A percentile compares a stretch with the other conserved stretches of the same genome.
phyloP scores from a whole-genome alignment of 768 basidiomycete species.

The Coprinellus aureogranulatus region DNA sequence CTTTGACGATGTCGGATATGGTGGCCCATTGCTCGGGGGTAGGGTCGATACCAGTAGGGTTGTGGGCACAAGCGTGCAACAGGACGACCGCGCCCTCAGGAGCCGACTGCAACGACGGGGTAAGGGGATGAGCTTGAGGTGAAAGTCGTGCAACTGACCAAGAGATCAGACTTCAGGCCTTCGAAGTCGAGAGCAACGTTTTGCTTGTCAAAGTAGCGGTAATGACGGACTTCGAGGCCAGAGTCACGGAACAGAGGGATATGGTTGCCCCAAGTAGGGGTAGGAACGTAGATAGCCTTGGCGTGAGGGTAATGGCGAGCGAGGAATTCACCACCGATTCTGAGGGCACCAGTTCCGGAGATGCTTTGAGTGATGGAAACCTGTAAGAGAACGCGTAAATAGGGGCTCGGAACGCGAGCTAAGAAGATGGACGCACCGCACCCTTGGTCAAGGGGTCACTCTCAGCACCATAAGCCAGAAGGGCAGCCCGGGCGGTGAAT shows the following conservation, averaged over 20 bases:
- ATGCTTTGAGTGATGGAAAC: constrained; percentile 89
- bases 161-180: constrained; percentile 83
- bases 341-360: constrained; percentile 95
- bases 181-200: constrained; percentile 91
- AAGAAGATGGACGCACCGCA: constrained; percentile 48
- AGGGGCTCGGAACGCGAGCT: constrained; percentile 7
- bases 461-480: constrained; percentile 88
- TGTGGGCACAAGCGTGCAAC: constrained; percentile 97
- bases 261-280: constrained; percentile 98
- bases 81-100: constrained; percentile 83
- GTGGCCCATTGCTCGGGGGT: constrained; percentile 90
- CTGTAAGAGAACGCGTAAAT: constrained; percentile 34
- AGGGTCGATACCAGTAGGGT: constrained; percentile 97
- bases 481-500: constrained; percentile 83
- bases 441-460: constrained; percentile 69
- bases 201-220: constrained; percentile 91
- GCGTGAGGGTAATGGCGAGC: constrained; percentile 84
- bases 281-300: constrained; percentile 87
- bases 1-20: constrained; percentile 82
- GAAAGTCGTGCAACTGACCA: constrained; percentile 42
- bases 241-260: constrained; percentile 91
- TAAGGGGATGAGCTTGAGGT: constrained; percentile 10
- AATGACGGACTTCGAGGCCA: constrained; percentile 87
- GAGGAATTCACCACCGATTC: constrained; percentile 92
- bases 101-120: constrained; percentile 45